These are phyloP conservation scores for Exserohilum rostratum DNA, from an alignment of 2,329 filamentous ascomycete species.

Conservation along the genomic window DNA sequence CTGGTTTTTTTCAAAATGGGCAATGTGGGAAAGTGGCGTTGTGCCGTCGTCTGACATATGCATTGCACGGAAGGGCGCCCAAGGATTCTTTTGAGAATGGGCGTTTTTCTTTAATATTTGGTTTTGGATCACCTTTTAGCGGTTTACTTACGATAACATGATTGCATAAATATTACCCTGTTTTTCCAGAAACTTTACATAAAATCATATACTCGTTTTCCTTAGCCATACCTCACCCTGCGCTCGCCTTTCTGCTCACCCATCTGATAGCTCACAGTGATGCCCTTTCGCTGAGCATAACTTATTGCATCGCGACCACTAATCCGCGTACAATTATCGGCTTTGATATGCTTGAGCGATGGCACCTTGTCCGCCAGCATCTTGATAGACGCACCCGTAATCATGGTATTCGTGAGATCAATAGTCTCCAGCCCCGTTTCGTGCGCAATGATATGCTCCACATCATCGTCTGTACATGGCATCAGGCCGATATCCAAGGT, in stretches of 20 bases:
- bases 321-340: constrained; percentile 46
- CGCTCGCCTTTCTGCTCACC: constrained; percentile 24
- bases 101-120: neutral
- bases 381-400: constrained; percentile 52
- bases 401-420: constrained; percentile 45
- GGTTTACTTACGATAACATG: constrained; percentile 5
- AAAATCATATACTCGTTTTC: neutral
- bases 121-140: neutral
- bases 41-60: constrained; percentile 1
- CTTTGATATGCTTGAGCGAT: constrained; percentile 36
- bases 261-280: constrained; percentile 28
- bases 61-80: constrained; percentile 17
- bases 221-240: constrained; percentile 21
- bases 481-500: constrained; percentile 24
- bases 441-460: constrained; percentile 33
- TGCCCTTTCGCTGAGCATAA: constrained; percentile 48
- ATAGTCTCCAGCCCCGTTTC: constrained; percentile 32
- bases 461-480: constrained; percentile 37
- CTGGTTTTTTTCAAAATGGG: constrained; percentile 5
- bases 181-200: neutral
- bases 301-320: constrained; percentile 48
- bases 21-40: constrained; percentile 1
- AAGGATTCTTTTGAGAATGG: neutral
- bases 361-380: constrained; percentile 39
- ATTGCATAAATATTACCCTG: constrained; percentile 9